phyloP scores from a whole-genome alignment of 495 filamentous ascomycete species.

The Penicillium pulvis region DNA sequence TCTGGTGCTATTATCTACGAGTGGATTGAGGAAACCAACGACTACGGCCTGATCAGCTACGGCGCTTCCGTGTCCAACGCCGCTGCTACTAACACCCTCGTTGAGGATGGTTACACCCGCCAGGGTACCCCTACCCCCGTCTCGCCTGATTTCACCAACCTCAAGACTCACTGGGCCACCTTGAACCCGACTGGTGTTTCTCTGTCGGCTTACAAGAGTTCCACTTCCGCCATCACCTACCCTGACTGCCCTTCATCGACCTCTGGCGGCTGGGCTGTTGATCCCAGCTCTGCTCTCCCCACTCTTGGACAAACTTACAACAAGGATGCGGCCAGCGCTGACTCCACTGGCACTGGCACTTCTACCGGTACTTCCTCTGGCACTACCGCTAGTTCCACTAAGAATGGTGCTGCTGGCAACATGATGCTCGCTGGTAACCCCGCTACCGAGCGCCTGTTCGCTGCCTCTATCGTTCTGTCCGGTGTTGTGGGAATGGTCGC shows the following conservation, averaged over 20 bases:
- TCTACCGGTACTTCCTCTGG: constrained; percentile 10
- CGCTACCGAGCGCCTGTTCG: constrained; percentile 26
- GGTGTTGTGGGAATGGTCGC: constrained; percentile 25
- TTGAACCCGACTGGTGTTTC: constrained; percentile 67
- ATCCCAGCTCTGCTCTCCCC: constrained; percentile 68
- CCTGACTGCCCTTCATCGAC: constrained; percentile 73
- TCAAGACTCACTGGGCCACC: constrained; percentile 76
- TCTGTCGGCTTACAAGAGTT: constrained; percentile 62
- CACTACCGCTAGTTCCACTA: constrained; percentile 19
- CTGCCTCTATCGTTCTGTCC: constrained; percentile 25
- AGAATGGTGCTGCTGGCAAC: constrained; percentile 22
- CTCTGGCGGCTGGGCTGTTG: constrained; percentile 67
- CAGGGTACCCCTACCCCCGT: constrained; percentile 75
- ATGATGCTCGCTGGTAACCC: constrained; percentile 17
- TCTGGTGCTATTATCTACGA: constrained; percentile 86
- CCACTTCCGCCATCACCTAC: constrained; percentile 51
- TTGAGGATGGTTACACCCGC: constrained; percentile 67
- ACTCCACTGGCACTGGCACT: constrained; percentile 9
- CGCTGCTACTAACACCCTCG: constrained; percentile 46
- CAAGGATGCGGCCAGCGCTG: constrained; percentile 6
- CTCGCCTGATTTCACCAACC: constrained; percentile 74
- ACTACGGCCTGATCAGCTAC: constrained; percentile 85
- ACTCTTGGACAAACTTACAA: constrained; percentile 57
- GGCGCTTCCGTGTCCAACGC: constrained; percentile 42
- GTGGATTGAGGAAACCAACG: constrained; percentile 84